phyloP scores from a whole-genome alignment of 495 filamentous ascomycete genomes.

The Lasiosphaeris hirsuta region DNA sequence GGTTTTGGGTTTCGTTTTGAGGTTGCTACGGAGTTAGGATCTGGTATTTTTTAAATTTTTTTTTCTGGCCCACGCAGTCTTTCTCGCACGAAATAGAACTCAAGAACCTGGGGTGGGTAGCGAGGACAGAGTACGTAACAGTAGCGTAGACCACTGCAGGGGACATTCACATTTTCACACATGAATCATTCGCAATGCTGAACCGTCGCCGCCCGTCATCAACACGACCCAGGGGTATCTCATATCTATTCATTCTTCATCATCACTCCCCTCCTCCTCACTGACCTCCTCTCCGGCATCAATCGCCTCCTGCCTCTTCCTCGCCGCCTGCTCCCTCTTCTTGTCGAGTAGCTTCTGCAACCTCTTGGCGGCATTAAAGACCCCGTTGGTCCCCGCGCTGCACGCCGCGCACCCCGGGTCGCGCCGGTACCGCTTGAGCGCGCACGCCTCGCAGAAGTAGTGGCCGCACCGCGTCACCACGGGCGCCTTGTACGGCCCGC shows the following conservation, averaged over 20 bases:
- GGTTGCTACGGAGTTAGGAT: too few species aligned
- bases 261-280: slow-evolving; percentile 46
- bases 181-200: too few species aligned
- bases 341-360: slow-evolving; percentile 76
- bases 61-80: too few species aligned
- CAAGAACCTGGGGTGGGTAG: too few species aligned
- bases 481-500: slow-evolving; percentile 72
- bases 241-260: not conserved
- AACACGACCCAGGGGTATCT: not conserved
- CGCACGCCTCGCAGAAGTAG: slow-evolving; percentile 92
- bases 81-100: too few species aligned
- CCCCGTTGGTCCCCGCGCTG: slow-evolving; percentile 76
- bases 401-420: slow-evolving; percentile 84
- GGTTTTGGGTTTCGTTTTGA: too few species aligned
- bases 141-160: too few species aligned
- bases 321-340: slow-evolving; percentile 70
- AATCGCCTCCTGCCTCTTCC: slow-evolving; percentile 64
- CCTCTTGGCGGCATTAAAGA: slow-evolving; percentile 86
- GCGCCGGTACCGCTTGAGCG: slow-evolving; percentile 72
- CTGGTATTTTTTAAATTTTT: too few species aligned
- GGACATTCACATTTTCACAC: too few species aligned
- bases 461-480: slow-evolving; percentile 89
- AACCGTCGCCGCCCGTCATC: too few species aligned
- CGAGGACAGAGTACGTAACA: too few species aligned
- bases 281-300: slow-evolving; percentile 68